Percentiles rank a stretch among this genome's conserved stretches.
phyloP scores from a whole-genome alignment of 1,139 yeast species.

The Pichia sp. region DNA sequence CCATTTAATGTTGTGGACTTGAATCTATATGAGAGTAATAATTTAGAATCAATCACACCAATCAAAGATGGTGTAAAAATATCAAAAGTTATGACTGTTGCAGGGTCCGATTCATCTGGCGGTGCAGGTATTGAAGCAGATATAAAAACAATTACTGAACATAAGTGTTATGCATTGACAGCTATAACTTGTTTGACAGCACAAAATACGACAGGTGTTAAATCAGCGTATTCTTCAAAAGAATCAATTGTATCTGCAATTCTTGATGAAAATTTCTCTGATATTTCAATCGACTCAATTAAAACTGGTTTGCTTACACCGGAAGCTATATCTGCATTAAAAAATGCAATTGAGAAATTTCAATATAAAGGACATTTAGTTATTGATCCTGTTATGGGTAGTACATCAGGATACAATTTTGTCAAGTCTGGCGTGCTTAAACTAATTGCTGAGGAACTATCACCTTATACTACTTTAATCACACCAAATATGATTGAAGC shows the following conservation, averaged over 20 bases:
- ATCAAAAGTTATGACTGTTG: slow-evolving; percentile 49
- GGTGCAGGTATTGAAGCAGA: slow-evolving; percentile 97
- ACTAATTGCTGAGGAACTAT: not conserved
- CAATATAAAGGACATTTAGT: slow-evolving; percentile 26
- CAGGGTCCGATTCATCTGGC: slow-evolving; percentile 87
- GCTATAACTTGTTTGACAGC: slow-evolving; percentile 81
- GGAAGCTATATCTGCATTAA: slow-evolving; percentile 38
- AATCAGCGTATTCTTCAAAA: slow-evolving; percentile 17
- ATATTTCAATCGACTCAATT: slow-evolving; percentile 56
- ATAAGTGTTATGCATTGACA: slow-evolving; percentile 73
- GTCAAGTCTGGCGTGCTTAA: not conserved
- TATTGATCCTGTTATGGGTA: slow-evolving; percentile 15
- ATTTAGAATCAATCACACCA: slow-evolving; percentile 6
- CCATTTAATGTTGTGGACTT: not conserved
- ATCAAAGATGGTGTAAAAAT: not conserved
- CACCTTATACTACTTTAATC: slow-evolving; percentile 2
- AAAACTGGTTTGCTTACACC: slow-evolving; percentile 77
- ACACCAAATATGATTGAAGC: slow-evolving; percentile 15
- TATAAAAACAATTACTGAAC: slow-evolving; percentile 73
- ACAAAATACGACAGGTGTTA: slow-evolving; percentile 66
- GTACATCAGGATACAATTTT: slow-evolving; percentile 14
- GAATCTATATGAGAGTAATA: not conserved
- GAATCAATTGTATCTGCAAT: slow-evolving; percentile 1
- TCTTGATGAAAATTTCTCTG: slow-evolving; percentile 8
- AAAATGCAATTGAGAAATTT: slow-evolving; percentile 33